Evolutionary conservation across 2,329 filamentous ascomycete genomes (phyloP).

Genomic region (Fusarium sp.): DNA sequence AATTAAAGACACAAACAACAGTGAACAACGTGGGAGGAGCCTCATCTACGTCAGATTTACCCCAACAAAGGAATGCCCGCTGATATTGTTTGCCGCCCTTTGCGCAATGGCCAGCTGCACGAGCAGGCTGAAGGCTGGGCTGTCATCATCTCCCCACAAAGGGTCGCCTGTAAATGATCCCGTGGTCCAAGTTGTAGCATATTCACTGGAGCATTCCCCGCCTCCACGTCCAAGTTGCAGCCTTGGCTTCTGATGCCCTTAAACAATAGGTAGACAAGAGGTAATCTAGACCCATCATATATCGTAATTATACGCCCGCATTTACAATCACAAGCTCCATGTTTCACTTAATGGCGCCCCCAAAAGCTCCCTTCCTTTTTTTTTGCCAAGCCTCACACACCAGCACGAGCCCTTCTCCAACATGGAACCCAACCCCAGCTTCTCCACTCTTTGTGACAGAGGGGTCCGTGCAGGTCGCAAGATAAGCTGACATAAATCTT

Average conservation of each 20-base stretch:
- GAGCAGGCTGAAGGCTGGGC: constrained; percentile 8
- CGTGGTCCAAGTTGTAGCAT: neutral
- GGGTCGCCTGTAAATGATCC: neutral
- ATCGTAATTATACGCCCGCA: neutral
- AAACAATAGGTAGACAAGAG: too few species aligned
- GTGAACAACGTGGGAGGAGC: neutral
- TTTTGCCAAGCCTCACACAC: neutral
- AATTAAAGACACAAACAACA: neutral
- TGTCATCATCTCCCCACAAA: constrained; percentile 9
- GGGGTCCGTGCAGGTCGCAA: neutral
- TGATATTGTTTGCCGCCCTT: neutral
- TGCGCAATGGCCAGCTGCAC: neutral
- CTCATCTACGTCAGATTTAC: too few species aligned
- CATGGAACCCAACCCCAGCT: neutral
- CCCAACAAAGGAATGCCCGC: too few species aligned
- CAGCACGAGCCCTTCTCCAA: constrained; percentile 9
- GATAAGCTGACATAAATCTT: too few species aligned
- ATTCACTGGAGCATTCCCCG: neutral
- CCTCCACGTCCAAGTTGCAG: neutral
- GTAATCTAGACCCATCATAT: neutral
- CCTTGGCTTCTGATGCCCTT: neutral
- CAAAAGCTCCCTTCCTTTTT: neutral
- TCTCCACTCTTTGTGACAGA: neutral
- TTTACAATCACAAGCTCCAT: constrained; percentile 4
- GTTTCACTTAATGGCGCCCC: neutral